Conservation (phyloP, 2,329 filamentous ascomycete genomes). For the Botryotinia globosa region DNA sequence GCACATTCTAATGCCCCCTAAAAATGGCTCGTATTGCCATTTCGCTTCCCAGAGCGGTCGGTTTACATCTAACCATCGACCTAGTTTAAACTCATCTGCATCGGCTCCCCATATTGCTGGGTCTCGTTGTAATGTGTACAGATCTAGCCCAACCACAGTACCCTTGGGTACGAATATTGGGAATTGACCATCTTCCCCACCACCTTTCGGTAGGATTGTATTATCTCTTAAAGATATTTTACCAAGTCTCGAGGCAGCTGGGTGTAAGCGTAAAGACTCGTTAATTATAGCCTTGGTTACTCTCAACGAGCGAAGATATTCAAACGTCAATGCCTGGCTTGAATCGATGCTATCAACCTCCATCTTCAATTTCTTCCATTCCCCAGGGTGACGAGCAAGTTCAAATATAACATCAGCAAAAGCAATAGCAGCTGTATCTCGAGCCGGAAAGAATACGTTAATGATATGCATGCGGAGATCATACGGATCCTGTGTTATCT, state of each 20-base stretch:
- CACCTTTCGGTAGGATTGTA: slow-evolving; percentile 31
- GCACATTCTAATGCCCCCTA: slow-evolving; percentile 38
- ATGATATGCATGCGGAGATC: slow-evolving; percentile 6
- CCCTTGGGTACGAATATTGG: slow-evolving; percentile 33
- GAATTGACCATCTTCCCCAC: slow-evolving; percentile 31
- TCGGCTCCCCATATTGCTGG: slow-evolving; percentile 41
- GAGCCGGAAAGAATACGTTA: neutral
- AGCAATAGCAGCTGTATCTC: neutral
- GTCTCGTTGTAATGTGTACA: slow-evolving; percentile 40
- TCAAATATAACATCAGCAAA: neutral
- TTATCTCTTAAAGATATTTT: slow-evolving; percentile 2
- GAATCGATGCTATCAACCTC: neutral
- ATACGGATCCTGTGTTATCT: neutral
- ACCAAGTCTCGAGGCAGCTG: neutral
- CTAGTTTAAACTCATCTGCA: slow-evolving; percentile 41
- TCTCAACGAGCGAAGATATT: neutral
- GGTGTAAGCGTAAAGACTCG: slow-evolving; percentile 4
- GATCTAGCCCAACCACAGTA: slow-evolving; percentile 16
- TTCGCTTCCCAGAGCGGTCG: slow-evolving; percentile 2
- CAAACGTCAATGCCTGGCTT: neutral
- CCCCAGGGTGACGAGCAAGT: neutral
- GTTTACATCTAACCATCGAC: slow-evolving; percentile 28
- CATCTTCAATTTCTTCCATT: neutral
- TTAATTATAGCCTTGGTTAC: slow-evolving; percentile 5
- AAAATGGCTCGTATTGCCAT: slow-evolving; percentile 40